Base-by-base conservation (phyloP, 2,329 filamentous ascomycete genomes). In the Xylariaceae sp. region DNA sequence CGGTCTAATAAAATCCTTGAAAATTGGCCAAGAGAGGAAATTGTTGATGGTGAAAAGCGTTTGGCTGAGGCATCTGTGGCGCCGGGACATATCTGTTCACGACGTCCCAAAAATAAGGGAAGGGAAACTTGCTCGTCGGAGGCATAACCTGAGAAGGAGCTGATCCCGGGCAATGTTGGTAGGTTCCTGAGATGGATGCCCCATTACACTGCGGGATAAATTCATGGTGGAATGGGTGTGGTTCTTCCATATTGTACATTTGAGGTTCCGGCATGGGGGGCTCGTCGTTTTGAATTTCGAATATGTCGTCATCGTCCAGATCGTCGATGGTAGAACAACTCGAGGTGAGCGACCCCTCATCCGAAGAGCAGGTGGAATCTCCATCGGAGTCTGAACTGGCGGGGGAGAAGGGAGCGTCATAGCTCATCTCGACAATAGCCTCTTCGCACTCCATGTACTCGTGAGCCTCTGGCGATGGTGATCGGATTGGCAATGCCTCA, bases 321-420 rank as follows among this genome's bases (percentile, higher is more conserved):
- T 81, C 78, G 48, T 79, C 77, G 47, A 81, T 72, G 47, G 74
- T 79, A 12, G 79, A 79, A 31, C 70, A 75, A 58, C 73, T 78
- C n/a, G 80, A 82, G 17, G 74, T 74, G 19, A 82, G 72, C 18
- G 80, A 83, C 28, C 78, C 80, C 58, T 80, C 76, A 59, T 83
- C 78, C 7, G 80, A 82, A 28, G 72, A 74, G 60, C 71, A 74
- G 43, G 67, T 71, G 17, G 74, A 76, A 45, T 69, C 73, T 14
- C 66, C 67, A 45, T 73, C 72, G 17, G 70, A 72, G 56, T 69
- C 70, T 19, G 75, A 78, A 2, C 75, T 73, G 16, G 73, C 69
- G n/a, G 78, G 77, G 1, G 80, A 82, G 42, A 77, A 70, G 28
- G 78, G 73, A 19, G 67, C 67, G 44, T 71, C 66, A 56, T 71